Conservation (phyloP, 441 rosid genomes). For the Gossypium davidsonii region DNA sequence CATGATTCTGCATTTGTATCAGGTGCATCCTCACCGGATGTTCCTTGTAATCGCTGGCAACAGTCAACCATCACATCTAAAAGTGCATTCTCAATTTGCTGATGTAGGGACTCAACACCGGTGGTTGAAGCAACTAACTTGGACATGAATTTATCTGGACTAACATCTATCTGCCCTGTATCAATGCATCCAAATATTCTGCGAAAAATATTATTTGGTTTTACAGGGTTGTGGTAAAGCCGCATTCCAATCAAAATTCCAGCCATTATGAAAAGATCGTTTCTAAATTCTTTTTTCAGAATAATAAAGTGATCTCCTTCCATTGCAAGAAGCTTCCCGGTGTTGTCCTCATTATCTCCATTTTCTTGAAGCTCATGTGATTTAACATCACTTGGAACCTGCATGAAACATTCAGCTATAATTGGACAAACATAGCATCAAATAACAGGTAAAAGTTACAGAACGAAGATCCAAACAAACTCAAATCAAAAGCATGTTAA, state of each 20-base stretch:
- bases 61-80: slow-evolving; percentile 98
- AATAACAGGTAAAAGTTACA: not conserved
- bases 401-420: not conserved
- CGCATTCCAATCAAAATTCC: slow-evolving; percentile 91
- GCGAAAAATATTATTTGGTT: slow-evolving; percentile 86
- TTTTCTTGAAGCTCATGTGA: no score
- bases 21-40: slow-evolving; percentile 47
- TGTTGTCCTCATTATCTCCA: slow-evolving; percentile 61
- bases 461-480: not conserved
- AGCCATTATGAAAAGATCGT: slow-evolving; percentile 96
- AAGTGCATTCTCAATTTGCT: slow-evolving; percentile 89
- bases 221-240: slow-evolving; percentile 88
- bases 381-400: no score
- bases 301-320: slow-evolving; percentile 92
- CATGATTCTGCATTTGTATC: slow-evolving; percentile 47
- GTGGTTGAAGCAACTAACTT: slow-evolving; percentile 81
- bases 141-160: slow-evolving; percentile 72
- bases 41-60: slow-evolving; percentile 86
- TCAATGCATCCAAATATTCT: slow-evolving; percentile 62
- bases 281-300: slow-evolving; percentile 82
- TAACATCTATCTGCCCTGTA: slow-evolving; percentile 50
- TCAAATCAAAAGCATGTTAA: slow-evolving; percentile 25
- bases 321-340: slow-evolving; percentile 74
- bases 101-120: slow-evolving; percentile 91
- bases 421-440: not conserved